Conservation (phyloP, 1,139 yeast species). For the Pichia sp. region DNA sequence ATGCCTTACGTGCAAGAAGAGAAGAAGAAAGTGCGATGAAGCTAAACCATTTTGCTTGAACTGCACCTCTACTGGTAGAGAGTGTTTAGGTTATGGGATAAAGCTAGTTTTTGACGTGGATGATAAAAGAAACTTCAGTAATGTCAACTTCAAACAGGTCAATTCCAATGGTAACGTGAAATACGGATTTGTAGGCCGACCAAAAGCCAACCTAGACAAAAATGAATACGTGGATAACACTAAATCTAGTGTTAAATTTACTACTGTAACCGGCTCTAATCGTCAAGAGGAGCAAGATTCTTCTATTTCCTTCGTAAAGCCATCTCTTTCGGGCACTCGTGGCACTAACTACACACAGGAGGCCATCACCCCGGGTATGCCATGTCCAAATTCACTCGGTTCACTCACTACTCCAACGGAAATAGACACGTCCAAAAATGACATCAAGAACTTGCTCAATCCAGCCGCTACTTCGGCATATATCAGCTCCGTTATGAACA, state of each 20-base stretch:
- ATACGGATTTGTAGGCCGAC: slow-evolving; percentile 31
- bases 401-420: not conserved
- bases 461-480: not conserved
- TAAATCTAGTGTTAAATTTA: not conserved
- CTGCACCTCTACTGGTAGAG: slow-evolving; percentile 37
- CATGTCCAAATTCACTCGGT: not conserved
- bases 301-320: not conserved
- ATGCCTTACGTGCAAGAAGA: slow-evolving; percentile 36
- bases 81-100: slow-evolving; percentile 42
- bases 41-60: slow-evolving; percentile 45
- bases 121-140: slow-evolving; percentile 25
- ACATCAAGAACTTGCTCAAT: not conserved
- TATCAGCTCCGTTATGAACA: not conserved
- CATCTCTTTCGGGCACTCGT: not conserved
- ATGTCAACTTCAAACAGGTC: not conserved
- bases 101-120: slow-evolving; percentile 41
- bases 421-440: not conserved
- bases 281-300: not conserved
- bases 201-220: slow-evolving; percentile 11
- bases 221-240: not conserved
- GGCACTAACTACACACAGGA: not conserved
- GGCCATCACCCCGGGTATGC: not conserved
- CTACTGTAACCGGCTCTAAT: not conserved
- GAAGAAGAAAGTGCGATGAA: slow-evolving; percentile 52
- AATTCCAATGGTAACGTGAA: slow-evolving; percentile 25